Evolutionary conservation across 2,329 filamentous ascomycete species (phyloP), one percentile per base, ranked within the genome.

Genomic region (Colletotrichum somersetense): DNA sequence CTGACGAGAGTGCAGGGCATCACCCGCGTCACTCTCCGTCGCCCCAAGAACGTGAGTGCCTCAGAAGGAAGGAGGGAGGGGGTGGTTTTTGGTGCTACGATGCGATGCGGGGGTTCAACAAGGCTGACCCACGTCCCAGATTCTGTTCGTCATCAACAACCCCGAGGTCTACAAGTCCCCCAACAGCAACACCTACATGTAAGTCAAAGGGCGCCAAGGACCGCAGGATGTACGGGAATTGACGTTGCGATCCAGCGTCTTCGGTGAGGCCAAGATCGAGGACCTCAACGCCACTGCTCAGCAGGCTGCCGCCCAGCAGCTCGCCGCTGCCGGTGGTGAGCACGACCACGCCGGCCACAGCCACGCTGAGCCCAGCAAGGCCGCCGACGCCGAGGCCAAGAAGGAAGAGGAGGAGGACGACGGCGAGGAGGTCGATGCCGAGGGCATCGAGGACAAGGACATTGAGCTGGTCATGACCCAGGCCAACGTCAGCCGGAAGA

Each of bases 181-280:
- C 78, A 94, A 94, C 87, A 97, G 94, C 93, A 98, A 98, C 91
- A 98, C 96, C 83, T 99, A 96, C 91, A 99, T 99, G 96, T 98
- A 87, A 91, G 95, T 84, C 23, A 30, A 30, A 64, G 84, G 38
- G 38, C 50, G 57, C 20, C 18, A 44, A n/a, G 14, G 18, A 33
- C 42, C 64, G 20, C 38, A 40, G 12, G 20, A 40, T 11, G 18
- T 12, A 26, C 5, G 30, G 14, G 20, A 46, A 20, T 55, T 66
- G 33, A 73, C 38, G 33, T 65, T 52, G n/a, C 42, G 46, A 40
- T 73, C 55, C 56, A 71, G 96, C 87, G 97, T 98, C 85, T 99
- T 99, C 83, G 96, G 96, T 85, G 97, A 99, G 90, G 96, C 97
- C 83, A 99, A 99, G 93, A 98, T 99, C 77, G 96, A 99, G 91